phyloP scores from a whole-genome alignment of 495 filamentous ascomycete species.

The Glarea lozoyensis region DNA sequence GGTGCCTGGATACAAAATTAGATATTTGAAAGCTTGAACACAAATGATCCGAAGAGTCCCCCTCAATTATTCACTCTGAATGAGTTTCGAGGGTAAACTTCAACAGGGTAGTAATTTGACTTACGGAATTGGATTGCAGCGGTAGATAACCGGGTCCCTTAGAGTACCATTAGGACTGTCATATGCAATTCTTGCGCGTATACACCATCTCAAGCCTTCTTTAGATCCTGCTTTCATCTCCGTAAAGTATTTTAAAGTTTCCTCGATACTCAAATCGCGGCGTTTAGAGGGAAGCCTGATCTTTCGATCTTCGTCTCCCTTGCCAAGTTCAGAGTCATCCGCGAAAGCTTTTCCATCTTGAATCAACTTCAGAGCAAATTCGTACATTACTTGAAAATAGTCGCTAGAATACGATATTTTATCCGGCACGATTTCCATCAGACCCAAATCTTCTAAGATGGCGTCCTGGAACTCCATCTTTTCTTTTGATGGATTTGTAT shows the following conservation, averaged over 20 bases:
- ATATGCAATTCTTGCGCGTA: conserved; percentile 72
- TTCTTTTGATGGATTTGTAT: conserved; percentile 73
- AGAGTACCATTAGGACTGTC: conserved; percentile 29
- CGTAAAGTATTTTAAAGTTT: conserved; percentile 57
- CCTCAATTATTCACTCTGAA: too few species aligned
- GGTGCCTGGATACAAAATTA: too few species aligned
- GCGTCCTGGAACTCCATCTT: conserved; percentile 69
- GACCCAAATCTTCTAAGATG: conserved; percentile 59
- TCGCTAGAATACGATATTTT: conserved; percentile 60
- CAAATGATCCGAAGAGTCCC: too few species aligned
- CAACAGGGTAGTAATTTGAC: too few species aligned
- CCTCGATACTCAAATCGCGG: conserved; percentile 54
- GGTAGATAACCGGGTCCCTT: conserved; percentile 75
- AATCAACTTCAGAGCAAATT: conserved; percentile 57
- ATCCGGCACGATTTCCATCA: conserved; percentile 67
- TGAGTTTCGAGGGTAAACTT: too few species aligned
- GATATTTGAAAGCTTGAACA: too few species aligned
- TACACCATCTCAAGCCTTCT: conserved; percentile 58
- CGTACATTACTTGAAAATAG: conserved; percentile 64
- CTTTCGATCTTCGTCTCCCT: conserved; percentile 54
- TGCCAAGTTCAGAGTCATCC: conserved; percentile 63
- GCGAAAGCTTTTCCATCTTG: conserved; percentile 66
- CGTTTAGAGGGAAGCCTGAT: conserved; percentile 55
- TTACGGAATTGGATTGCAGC: conserved; percentile 54
- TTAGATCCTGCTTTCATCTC: conserved; percentile 63